These are phyloP conservation scores for Salicornia ramosissima DNA, from an alignment of 148 eudicot species.

Conservation along the genomic window DNA sequence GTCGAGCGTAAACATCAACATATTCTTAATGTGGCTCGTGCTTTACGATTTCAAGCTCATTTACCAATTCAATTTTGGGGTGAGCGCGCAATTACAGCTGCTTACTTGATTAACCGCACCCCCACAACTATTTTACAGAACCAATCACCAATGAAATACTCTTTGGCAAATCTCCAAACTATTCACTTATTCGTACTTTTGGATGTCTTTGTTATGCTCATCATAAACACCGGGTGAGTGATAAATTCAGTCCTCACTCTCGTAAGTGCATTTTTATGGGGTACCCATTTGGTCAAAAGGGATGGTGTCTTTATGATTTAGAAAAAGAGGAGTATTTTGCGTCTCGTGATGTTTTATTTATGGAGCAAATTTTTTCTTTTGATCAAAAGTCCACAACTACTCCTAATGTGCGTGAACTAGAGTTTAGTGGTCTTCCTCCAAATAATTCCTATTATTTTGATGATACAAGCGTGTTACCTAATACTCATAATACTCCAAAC, in stretches of 20 bases:
- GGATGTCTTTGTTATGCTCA: constrained; percentile 1
- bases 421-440: neutral
- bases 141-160: neutral
- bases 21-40: no score
- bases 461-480: no score
- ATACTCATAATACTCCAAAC: neutral
- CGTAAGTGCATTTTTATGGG: neutral
- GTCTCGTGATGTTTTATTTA: neutral
- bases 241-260: neutral
- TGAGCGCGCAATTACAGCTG: neutral
- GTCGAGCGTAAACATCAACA: no score
- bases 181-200: neutral
- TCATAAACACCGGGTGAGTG: neutral
- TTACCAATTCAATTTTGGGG: neutral
- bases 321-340: neutral
- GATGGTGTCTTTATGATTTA: neutral
- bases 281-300: constrained; percentile 5
- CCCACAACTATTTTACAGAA: no score
- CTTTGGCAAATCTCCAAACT: neutral
- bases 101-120: neutral
- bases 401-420: neutral
- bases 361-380: neutral
- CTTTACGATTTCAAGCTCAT: neutral
- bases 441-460: neutral
- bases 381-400: neutral